Percentiles rank a stretch among this genome's conserved stretches.
Evolutionary conservation across 257 asterid genomes (phyloP).

Genomic region (Rhazya stricta): DNA sequence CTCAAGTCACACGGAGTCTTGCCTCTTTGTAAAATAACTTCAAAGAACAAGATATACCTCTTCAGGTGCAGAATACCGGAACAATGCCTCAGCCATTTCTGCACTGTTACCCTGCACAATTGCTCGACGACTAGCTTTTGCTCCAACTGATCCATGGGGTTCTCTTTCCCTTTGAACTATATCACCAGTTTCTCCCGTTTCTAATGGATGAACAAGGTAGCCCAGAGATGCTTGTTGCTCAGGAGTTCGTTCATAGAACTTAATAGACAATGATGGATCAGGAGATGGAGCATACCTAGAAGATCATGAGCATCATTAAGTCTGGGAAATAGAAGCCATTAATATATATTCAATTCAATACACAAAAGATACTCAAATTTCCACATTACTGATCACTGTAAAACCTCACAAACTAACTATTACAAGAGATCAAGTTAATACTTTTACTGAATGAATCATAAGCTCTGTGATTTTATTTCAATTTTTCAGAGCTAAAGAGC

Average conservation of each 20-base stretch:
- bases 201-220: slow-evolving; percentile 55
- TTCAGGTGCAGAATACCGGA: slow-evolving; percentile 90
- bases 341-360: not conserved
- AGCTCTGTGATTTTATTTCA: not conserved
- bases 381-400: not conserved
- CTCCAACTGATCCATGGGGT: slow-evolving; percentile 94
- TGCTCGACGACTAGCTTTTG: slow-evolving; percentile 74
- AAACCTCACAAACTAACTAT: not conserved
- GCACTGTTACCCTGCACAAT: slow-evolving; percentile 87
- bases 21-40: not conserved
- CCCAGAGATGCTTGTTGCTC: slow-evolving; percentile 81
- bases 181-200: slow-evolving; percentile 32
- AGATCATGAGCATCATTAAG: not conserved
- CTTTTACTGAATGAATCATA: not conserved
- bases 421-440: not conserved
- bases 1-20: not conserved
- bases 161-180: slow-evolving; percentile 39
- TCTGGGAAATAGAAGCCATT: not conserved
- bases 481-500: not conserved
- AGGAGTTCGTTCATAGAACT: slow-evolving; percentile 80
- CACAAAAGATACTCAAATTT: not conserved
- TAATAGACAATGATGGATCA: slow-evolving; percentile 71
- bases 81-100: slow-evolving; percentile 75
- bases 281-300: slow-evolving; percentile 82
- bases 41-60: slow-evolving; percentile 46